A percentile compares a stretch with the other conserved stretches of the same genome.
Evolutionary conservation across 1,284 basidiomycete species (phyloP).

Genomic region (Vanrija sp.): DNA sequence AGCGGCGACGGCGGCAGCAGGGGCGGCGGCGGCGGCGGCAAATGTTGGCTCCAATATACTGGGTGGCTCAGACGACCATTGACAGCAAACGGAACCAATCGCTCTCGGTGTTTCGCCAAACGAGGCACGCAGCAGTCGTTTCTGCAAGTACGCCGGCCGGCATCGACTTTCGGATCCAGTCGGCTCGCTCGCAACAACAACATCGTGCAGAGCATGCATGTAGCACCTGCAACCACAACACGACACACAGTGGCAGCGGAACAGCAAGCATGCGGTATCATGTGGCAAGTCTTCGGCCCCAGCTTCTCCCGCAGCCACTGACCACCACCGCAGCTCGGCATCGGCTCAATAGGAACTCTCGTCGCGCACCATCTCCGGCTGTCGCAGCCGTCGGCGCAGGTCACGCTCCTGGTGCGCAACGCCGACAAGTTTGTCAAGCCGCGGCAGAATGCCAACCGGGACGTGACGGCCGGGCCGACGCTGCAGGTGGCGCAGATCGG

Average conservation of each 20-base stretch:
- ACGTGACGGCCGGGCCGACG: background rate
- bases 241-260: background rate
- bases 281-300: conserved; percentile 31
- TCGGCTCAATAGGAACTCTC: conserved; percentile 76
- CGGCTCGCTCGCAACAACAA: no score
- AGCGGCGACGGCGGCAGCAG: no score
- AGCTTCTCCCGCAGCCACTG: background rate
- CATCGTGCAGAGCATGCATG: no score
- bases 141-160: no score
- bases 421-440: conserved; percentile 7
- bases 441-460: background rate
- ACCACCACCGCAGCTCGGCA: conserved; percentile 54
- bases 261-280: conserved; percentile 36
- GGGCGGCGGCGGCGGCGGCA: no score
- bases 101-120: no score
- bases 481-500: conserved; percentile 8
- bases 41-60: no score
- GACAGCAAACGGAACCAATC: no score
- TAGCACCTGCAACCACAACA: no score
- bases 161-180: no score
- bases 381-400: conserved; percentile 53
- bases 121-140: no score
- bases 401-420: conserved; percentile 65
- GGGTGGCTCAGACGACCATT: no score
- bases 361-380: conserved; percentile 71